A percentile compares a stretch with the other conserved stretches of the same genome.
Conservation (phyloP, 1,284 basidiomycete species). For the Chalciporus sp. region DNA sequence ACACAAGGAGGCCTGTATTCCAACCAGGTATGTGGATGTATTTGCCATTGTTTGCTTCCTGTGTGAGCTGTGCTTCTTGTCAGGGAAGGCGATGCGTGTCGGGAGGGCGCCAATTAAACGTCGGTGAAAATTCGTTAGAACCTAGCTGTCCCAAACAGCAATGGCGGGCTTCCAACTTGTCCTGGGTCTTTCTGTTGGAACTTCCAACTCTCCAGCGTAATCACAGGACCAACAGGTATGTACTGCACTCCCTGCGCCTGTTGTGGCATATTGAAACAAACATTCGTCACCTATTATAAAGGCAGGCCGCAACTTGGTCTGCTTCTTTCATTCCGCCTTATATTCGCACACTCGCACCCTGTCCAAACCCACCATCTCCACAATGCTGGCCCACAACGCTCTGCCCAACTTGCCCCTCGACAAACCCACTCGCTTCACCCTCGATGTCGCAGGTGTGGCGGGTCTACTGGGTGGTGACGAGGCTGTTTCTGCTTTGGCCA, state of each 20-base stretch:
- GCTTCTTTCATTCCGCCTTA: not conserved
- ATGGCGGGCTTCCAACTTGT: no score
- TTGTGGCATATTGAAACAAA: no score
- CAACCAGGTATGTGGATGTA: no score
- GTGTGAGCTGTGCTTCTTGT: not conserved
- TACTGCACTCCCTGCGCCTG: no score
- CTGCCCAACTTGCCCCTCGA: constrained; percentile 2
- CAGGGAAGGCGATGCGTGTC: not conserved
- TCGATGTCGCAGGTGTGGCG: constrained; percentile 18
- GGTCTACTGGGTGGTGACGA: constrained; percentile 29
- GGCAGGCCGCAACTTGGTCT: no score
- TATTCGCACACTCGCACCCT: not conserved
- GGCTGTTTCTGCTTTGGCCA: constrained; percentile 27
- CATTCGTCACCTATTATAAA: no score
- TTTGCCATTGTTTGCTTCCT: not conserved
- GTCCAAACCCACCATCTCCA: constrained; percentile 1
- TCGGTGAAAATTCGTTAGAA: not conserved
- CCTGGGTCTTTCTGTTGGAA: no score
- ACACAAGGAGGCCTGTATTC: no score
- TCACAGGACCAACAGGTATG: no score
- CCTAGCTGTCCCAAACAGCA: no score
- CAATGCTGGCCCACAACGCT: not conserved
- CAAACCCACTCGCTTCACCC: constrained; percentile 9
- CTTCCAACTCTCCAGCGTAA: no score
- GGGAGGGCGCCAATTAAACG: not conserved